Base-by-base conservation (phyloP, 208 protist species). In the Novymonas esmeraldas region DNA sequence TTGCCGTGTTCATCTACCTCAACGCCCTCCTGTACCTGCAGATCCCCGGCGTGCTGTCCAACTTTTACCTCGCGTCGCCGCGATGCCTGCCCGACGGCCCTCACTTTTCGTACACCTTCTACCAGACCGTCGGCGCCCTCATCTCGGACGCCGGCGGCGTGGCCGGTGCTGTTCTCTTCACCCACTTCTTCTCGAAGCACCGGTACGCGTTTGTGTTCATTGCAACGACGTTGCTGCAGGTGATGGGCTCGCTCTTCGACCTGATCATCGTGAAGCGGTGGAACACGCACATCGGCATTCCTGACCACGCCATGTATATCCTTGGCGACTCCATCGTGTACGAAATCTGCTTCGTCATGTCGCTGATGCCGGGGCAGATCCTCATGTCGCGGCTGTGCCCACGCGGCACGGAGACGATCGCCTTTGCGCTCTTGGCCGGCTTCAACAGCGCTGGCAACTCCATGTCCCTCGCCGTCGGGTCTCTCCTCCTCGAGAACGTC, bases 311-410 rank as follows among this genome's bases (percentile, higher is more conserved):
- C 39, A 70, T 76, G 51, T 87, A 87, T 76, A 80, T 91, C 49
- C 48, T 78, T 13, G 85, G 85, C 58, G 79, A 91, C 79, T 76
- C 79, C 13, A 72, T 92, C 18, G 77, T 92, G 45, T 76, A 74
- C 44, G 44, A 83, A 48, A 69, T 78, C 18, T 73, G 69, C 64
- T 70, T 62, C 64, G 76, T 87, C 63, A 55, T 92, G 26, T 73
- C 72, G 16, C 80, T 61, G 46, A 92, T 89, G 85, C 85, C 85
- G 10, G 67, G 61, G 63, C 60, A 76, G 49, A 46, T 92, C 13
- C 73, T 92, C 51, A 57, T 89, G 31, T 82, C 85, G 6, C 75
- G 70, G 13, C 52, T 91, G 42, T 86, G 78, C 66, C 85, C 85
- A 11, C 73, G 79, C 31, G 85, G 85, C 20, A 79, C 70, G n/a